Percentiles rank a stretch among this genome's conserved stretches.
phyloP scores from a whole-genome alignment of 2,329 filamentous ascomycete species.

The Fusarium miscanthi region DNA sequence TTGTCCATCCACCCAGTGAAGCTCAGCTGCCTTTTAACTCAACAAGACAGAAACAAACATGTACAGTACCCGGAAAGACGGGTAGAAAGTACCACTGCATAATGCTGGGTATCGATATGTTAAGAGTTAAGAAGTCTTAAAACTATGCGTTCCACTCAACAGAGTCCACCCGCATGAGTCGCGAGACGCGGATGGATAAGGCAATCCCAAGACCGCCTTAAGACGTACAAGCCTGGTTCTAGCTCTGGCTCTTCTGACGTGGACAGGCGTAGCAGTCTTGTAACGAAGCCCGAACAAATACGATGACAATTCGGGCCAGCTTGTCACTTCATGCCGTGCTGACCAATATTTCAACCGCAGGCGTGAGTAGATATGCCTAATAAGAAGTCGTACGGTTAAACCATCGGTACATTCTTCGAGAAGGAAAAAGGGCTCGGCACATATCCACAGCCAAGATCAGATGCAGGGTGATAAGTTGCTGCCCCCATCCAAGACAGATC shows the following conservation, averaged over 20 bases:
- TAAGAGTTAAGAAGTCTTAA: conserved; percentile 13
- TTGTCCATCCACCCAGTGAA: conserved; percentile 29
- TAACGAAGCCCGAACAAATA: not conserved
- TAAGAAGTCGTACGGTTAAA: conserved; percentile 32
- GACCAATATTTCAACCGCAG: conserved; percentile 34
- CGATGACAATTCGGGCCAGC: conserved; percentile 16
- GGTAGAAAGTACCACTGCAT: conserved; percentile 9
- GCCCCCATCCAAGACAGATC: conserved; percentile 9
- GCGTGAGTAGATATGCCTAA: conserved; percentile 29
- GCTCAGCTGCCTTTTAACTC: conserved; percentile 34
- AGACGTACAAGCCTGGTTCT: conserved; percentile 16
- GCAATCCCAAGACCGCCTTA: conserved; percentile 23
- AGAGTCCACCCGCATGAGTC: conserved; percentile 29
- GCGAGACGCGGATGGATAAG: conserved; percentile 12
- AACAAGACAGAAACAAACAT: conserved; percentile 12
- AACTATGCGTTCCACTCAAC: conserved; percentile 28
- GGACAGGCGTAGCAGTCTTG: conserved; percentile 12
- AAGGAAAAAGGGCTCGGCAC: conserved; percentile 20
- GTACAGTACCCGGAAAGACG: conserved; percentile 2
- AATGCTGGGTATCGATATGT: conserved; percentile 3
- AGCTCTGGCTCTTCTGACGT: conserved; percentile 24
- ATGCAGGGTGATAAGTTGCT: conserved; percentile 34
- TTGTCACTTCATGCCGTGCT: conserved; percentile 19
- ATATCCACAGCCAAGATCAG: conserved; percentile 4
- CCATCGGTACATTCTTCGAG: conserved; percentile 27